Conservation (phyloP, 106 monocot species). For the Acanthochlamys bracteata region DNA sequence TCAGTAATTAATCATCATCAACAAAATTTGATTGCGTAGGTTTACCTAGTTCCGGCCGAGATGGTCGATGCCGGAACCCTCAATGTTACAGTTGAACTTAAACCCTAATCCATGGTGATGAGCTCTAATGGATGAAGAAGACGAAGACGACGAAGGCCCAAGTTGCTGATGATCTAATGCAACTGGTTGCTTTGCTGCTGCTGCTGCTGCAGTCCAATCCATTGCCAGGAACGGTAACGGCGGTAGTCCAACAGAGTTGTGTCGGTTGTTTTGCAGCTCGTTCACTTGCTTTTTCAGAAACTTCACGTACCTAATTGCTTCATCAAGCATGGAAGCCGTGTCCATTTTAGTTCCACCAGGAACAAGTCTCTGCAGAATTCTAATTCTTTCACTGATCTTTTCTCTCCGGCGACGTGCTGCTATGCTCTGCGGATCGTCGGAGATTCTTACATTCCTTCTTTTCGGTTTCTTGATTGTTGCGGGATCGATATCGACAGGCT, state of each 20-base stretch:
- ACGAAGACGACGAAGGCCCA: slow-evolving; percentile 15
- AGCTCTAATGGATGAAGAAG: slow-evolving; percentile 20
- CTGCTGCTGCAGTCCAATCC: background rate
- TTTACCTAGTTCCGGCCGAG: no score
- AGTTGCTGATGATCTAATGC: background rate
- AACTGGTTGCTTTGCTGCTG: background rate
- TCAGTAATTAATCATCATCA: no score
- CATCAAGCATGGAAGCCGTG: slow-evolving; percentile 77
- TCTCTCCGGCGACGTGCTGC: slow-evolving; percentile 69
- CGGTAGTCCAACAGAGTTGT: background rate
- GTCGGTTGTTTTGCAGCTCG: slow-evolving; percentile 16
- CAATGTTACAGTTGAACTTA: slow-evolving; percentile 7
- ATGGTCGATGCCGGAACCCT: no score
- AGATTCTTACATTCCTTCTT: slow-evolving; percentile 67
- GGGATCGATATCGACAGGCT: slow-evolving; percentile 80
- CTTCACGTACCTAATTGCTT: slow-evolving; percentile 74
- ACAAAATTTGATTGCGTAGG: no score
- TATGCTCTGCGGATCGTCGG: slow-evolving; percentile 80
- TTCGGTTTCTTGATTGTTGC: slow-evolving; percentile 56
- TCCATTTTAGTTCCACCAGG: slow-evolving; percentile 83
- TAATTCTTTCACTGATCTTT: slow-evolving; percentile 63
- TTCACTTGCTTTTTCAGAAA: slow-evolving; percentile 49
- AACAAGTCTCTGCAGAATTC: slow-evolving; percentile 67
- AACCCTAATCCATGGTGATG: slow-evolving; percentile 28
- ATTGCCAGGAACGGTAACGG: background rate